phyloP scores from a whole-genome alignment of 2,329 filamentous ascomycete species.

The Aspergillus proliferans region DNA sequence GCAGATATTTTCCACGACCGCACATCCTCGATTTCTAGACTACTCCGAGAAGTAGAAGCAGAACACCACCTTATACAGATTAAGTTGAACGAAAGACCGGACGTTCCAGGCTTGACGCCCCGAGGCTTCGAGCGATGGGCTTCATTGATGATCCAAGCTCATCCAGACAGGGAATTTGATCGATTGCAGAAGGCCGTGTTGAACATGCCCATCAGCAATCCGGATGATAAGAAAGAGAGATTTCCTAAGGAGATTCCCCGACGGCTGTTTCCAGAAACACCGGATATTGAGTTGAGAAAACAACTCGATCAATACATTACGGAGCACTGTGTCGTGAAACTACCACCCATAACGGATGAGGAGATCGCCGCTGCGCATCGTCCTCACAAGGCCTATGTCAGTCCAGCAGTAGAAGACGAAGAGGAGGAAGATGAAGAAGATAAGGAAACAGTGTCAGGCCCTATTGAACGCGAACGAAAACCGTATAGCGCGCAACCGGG shows the following conservation, averaged over 20 bases:
- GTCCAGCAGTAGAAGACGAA: conserved; percentile 18
- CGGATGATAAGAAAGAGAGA: conserved; percentile 60
- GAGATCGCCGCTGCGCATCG: conserved; percentile 25
- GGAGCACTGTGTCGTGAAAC: conserved; percentile 44
- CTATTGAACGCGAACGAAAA: conserved; percentile 60
- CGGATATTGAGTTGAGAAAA: conserved; percentile 54
- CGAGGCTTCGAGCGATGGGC: conserved; percentile 67
- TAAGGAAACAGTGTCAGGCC: conserved; percentile 39
- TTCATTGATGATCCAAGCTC: conserved; percentile 64
- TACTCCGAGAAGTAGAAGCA: conserved; percentile 51
- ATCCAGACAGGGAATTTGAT: conserved; percentile 68
- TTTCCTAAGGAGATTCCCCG: conserved; percentile 75
- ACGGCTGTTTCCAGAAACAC: conserved; percentile 59
- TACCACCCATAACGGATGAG: conserved; percentile 36
- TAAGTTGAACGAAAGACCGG: conserved; percentile 47
- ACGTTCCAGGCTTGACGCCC: conserved; percentile 60
- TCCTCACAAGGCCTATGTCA: conserved; percentile 15
- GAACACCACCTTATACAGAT: conserved; percentile 62
- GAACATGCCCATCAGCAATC: conserved; percentile 64
- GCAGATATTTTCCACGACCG: conserved; percentile 51
- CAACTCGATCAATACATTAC: conserved; percentile 56
- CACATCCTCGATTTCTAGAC: conserved; percentile 49
- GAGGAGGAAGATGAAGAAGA: conserved; percentile 37
- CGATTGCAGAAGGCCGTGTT: conserved; percentile 63
- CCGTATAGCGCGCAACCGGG: conserved; percentile 58